Conservation (phyloP, 78 protist species). For the Goniomonas avonlea region DNA sequence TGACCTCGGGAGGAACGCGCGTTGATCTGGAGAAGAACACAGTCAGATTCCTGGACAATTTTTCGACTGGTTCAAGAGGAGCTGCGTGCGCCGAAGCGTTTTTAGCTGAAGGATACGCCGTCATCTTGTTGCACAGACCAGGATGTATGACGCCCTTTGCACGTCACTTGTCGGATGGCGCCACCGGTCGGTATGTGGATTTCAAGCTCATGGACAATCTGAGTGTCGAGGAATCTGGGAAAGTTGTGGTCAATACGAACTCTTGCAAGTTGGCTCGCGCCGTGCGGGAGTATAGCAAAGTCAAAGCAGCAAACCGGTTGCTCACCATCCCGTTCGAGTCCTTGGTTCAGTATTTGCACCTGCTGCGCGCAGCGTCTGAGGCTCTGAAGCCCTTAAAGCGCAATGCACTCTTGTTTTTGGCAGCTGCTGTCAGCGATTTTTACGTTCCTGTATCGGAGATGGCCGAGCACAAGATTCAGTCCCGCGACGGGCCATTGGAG, state of each 20-base stretch:
- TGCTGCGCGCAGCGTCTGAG: slow-evolving; percentile 17
- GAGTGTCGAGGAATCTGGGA: not conserved
- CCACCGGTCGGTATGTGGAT: not conserved
- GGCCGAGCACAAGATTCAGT: slow-evolving; percentile 56
- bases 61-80: slow-evolving; percentile 31
- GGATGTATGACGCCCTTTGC: not conserved
- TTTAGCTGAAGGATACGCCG: not conserved
- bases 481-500: not conserved
- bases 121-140: slow-evolving; percentile 12
- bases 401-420: slow-evolving; percentile 40
- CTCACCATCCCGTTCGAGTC: slow-evolving; percentile 42
- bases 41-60: slow-evolving; percentile 65
- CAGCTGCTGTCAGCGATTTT: slow-evolving; percentile 63
- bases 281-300: not conserved
- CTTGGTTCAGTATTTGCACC: slow-evolving; percentile 55
- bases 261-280: too few relatives aligned
- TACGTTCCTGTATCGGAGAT: slow-evolving; percentile 23
- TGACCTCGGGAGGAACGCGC: slow-evolving; percentile 35
- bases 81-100: slow-evolving; percentile 40
- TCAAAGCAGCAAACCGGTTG: not conserved
- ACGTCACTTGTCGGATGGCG: not conserved
- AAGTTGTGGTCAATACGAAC: too few relatives aligned
- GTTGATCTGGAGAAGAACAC: slow-evolving; percentile 65
- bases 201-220: not conserved
- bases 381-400: not conserved